phyloP scores from a whole-genome alignment of 2,329 filamentous ascomycete genomes.

The Clonostachys chloroleuca region DNA sequence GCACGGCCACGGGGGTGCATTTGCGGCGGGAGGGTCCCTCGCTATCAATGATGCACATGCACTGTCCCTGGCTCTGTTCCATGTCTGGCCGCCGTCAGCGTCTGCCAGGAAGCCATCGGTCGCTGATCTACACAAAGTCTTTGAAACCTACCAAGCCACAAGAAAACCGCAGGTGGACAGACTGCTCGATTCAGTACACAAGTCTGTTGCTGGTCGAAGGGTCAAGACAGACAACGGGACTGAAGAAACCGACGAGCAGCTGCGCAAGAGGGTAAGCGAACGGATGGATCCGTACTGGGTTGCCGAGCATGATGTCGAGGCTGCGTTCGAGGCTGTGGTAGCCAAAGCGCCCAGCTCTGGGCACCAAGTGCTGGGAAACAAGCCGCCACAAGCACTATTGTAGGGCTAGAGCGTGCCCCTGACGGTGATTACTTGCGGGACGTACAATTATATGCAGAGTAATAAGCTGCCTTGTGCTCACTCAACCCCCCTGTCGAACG shows the following conservation, averaged over 20 bases:
- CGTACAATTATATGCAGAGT: no score
- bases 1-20: constrained; percentile 33
- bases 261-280: constrained; percentile 24
- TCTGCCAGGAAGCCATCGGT: neutral
- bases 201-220: constrained; percentile 16
- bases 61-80: constrained; percentile 27
- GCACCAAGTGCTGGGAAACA: no score
- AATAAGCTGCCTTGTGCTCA: no score
- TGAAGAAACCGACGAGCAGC: constrained; percentile 26
- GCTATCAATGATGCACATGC: constrained; percentile 36
- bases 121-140: constrained; percentile 15
- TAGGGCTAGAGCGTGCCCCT: no score
- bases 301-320: constrained; percentile 38
- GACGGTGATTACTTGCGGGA: no score
- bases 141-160: constrained; percentile 34
- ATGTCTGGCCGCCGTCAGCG: constrained; percentile 19
- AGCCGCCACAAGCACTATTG: no score
- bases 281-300: constrained; percentile 35
- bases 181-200: constrained; percentile 25
- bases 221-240: constrained; percentile 7
- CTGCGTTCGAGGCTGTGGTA: constrained; percentile 16
- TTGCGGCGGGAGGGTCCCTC: constrained; percentile 31
- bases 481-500: no score
- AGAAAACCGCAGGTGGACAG: constrained; percentile 33
- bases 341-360: neutral